Base-by-base conservation (phyloP, 2,329 filamentous ascomycete species). In the Colletotrichum sublineola region DNA sequence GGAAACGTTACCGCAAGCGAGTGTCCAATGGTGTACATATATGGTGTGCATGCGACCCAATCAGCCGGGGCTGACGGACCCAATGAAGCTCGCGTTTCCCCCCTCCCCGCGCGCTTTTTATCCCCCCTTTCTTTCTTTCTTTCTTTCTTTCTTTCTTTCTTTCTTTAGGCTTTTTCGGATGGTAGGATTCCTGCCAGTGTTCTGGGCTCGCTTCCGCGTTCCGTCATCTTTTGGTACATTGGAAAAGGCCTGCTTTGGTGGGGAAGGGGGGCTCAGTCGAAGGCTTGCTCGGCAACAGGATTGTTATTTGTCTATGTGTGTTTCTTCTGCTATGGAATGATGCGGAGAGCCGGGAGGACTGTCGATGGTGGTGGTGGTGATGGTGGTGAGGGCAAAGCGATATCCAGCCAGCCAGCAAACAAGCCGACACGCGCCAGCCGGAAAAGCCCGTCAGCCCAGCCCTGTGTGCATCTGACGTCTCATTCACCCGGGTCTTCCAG, bases 381-480 rank as follows among this genome's bases (percentile, higher is more conserved):
- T 40, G 55, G 36, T 58, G 61, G 33, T 63, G 61, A 63, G 11
- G 61, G 36, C 20, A 42, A 9, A 52, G 33, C 36, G 29, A 62
- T 29, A 36, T 36, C 38, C 55, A 42, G 36, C 65, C 56, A 33
- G 46, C 29, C 24, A 15, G 40, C 52, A 33, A 31, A 38, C 57
- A 20, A 57, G 44, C 31, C 44, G 20, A n/a, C 60, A 52, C 33
- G 44, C 42, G 44, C 42, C 29, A 44, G 20, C 33, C 33, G 7
- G 15, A 63, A n/a, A 52, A 64, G 46, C 42, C 65, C 65, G 50
- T 55, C 63, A 65, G 61, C 52, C 67, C 33, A 58, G 67, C 67
- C 67, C 67, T 69, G 62, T 69, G 67, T 46, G 67, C 53, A 69
- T 69, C 67, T 38, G 42, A 53, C 53, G 53, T 38, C 52, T 63